Conservation (phyloP, 2,329 filamentous ascomycete species). For the Cadophora luteo-olivacea region DNA sequence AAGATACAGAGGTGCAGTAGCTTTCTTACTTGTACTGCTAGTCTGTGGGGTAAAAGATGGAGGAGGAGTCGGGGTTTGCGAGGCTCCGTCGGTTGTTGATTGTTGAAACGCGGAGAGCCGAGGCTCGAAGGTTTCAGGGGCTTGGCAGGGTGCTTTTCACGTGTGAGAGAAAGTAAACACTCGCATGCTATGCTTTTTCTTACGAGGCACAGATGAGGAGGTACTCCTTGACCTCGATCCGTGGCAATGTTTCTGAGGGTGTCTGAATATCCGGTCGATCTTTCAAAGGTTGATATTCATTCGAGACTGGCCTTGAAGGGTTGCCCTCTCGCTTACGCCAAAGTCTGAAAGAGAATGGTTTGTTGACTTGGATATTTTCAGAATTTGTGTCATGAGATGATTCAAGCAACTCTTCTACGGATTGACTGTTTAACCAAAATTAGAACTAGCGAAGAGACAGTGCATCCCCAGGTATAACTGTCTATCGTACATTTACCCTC, state of each 20-base stretch:
- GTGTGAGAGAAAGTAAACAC: not conserved
- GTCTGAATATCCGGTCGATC: not conserved
- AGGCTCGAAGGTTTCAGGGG: not conserved
- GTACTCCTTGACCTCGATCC: not conserved
- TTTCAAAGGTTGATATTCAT: not conserved
- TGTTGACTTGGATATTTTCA: too few species aligned
- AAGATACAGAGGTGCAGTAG: slow-evolving; percentile 2
- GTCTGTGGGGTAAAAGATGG: slow-evolving; percentile 7
- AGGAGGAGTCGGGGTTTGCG: slow-evolving; percentile 3
- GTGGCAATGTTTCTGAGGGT: not conserved
- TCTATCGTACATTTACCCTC: too few species aligned
- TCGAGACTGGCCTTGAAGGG: not conserved
- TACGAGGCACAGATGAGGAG: not conserved
- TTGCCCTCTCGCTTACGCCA: not conserved
- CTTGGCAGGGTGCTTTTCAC: not conserved
- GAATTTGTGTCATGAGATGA: not conserved
- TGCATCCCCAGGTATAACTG: too few species aligned
- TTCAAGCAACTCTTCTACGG: not conserved
- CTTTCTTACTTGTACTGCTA: slow-evolving; percentile 10
- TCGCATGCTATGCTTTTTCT: not conserved
- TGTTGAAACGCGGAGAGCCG: slow-evolving; percentile 12
- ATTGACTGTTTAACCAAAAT: too few species aligned
- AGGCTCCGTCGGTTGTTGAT: slow-evolving; percentile 15
- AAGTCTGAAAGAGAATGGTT: not conserved
- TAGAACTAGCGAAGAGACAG: too few species aligned